These are phyloP conservation scores for Vitis hybrid DNA, from an alignment of 177 flowering plant genomes.

Conservation along the genomic window DNA sequence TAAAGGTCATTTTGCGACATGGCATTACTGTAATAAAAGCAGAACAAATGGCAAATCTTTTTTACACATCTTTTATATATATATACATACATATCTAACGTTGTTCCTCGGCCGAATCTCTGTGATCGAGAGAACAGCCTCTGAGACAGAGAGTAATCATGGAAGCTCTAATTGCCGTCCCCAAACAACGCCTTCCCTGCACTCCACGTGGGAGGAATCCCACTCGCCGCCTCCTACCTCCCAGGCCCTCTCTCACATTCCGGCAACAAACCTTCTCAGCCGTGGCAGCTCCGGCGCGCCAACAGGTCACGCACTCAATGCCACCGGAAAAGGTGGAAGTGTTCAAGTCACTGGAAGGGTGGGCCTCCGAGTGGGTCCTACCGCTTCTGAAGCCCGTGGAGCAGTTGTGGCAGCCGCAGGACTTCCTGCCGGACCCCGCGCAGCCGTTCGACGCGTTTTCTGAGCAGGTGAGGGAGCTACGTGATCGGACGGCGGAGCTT, in stretches of 20 bases:
- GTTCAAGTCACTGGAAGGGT: conserved; percentile 53
- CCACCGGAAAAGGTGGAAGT: conserved; percentile 54
- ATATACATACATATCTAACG: too few relatives aligned
- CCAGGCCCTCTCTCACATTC: background rate
- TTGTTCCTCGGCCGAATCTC: too few relatives aligned
- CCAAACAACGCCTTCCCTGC: background rate
- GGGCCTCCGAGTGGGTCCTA: conserved; percentile 41
- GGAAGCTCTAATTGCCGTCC: conserved; percentile 20
- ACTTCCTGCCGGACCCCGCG: conserved; percentile 45
- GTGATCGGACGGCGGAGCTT: conserved; percentile 38
- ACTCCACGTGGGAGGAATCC: conserved; percentile 2
- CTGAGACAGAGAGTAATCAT: conserved; percentile 5
- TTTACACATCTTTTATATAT: too few relatives aligned
- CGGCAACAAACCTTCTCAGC: conserved; percentile 22
- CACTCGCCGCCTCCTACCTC: background rate
- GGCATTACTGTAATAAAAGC: too few relatives aligned
- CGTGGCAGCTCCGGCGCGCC: conserved; percentile 23
- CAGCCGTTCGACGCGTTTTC: conserved; percentile 18
- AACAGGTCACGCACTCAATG: conserved; percentile 41
- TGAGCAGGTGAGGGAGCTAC: conserved; percentile 36
- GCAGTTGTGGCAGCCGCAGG: conserved; percentile 57
- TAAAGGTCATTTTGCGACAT: too few relatives aligned
- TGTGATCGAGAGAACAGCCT: too few relatives aligned
- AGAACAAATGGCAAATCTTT: too few relatives aligned
- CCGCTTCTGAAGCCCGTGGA: conserved; percentile 57